Percentiles rank a stretch among this genome's conserved stretches.
These are phyloP conservation scores for Athelia psychrophila DNA, from an alignment of 1,284 basidiomycete species.

Conservation along the genomic window DNA sequence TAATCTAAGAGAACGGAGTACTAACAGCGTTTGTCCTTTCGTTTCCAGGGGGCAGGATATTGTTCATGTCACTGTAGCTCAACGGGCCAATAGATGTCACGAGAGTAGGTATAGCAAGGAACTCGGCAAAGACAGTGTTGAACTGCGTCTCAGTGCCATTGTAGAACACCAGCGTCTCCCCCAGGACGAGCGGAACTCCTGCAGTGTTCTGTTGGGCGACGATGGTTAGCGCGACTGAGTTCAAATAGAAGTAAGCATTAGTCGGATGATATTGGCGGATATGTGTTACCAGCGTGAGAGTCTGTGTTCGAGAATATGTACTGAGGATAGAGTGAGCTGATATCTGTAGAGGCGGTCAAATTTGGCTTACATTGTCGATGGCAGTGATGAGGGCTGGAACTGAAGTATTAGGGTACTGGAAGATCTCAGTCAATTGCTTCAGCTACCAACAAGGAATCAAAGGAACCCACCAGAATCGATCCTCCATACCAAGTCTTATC, in stretches of 20 bases:
- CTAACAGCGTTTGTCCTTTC: not conserved
- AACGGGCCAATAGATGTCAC: not conserved
- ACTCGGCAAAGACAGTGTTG: not conserved
- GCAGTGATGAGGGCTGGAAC: constrained; percentile 31
- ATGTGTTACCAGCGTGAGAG: constrained; percentile 29
- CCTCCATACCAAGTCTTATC: constrained; percentile 37
- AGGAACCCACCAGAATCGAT: constrained; percentile 25
- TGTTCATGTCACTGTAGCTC: not conserved
- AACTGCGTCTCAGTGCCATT: not conserved
- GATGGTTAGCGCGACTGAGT: not conserved
- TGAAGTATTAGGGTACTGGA: constrained; percentile 20
- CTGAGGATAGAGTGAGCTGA: not conserved
- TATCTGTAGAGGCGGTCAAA: constrained; percentile 22
- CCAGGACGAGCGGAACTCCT: not conserved
- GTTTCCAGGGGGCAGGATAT: not conserved
- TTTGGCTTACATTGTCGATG: constrained; percentile 31
- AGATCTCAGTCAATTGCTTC: not conserved
- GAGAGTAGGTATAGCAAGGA: not conserved
- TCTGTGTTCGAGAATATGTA: not conserved
- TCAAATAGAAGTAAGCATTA: not conserved
- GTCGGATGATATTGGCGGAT: not conserved
- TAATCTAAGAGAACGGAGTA: no score
- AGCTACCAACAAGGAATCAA: not conserved
- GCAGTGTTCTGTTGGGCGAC: not conserved
- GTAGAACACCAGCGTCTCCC: not conserved